Evolutionary conservation across 331 rosid genomes (phyloP).

Genomic region (Acacia pycnantha): DNA sequence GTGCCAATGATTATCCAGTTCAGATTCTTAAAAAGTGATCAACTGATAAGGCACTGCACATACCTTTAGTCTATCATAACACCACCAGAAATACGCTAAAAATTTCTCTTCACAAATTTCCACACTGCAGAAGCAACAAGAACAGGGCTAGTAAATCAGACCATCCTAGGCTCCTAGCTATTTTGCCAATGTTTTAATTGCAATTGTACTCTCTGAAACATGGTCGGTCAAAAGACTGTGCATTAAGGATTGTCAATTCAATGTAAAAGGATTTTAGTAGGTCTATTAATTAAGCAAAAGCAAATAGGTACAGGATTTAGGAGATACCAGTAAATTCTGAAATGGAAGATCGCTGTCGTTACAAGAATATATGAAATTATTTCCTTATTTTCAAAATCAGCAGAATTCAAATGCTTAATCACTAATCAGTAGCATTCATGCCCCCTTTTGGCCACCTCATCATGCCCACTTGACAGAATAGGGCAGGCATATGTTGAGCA

Average conservation of each 20-base stretch:
- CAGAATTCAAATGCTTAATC: slow-evolving; percentile 6
- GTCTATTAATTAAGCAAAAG: slow-evolving; percentile 10
- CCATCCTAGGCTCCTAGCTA: slow-evolving; percentile 28
- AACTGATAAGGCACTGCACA: slow-evolving; percentile 15
- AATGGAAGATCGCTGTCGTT: slow-evolving; percentile 11
- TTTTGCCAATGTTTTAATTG: slow-evolving; percentile 6
- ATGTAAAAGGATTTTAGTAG: slow-evolving; percentile 11
- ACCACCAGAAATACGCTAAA: slow-evolving; percentile 95
- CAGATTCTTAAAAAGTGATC: slow-evolving; percentile 5
- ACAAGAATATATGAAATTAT: neutral
- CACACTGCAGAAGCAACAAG: slow-evolving; percentile 54
- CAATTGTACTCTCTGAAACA: neutral
- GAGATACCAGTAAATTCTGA: neutral
- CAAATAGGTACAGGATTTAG: slow-evolving; percentile 3
- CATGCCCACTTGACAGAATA: neutral
- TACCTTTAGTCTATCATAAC: slow-evolving; percentile 88
- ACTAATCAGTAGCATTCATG: neutral
- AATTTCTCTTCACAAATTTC: slow-evolving; percentile 77
- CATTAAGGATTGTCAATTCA: neutral
- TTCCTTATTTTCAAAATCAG: neutral
- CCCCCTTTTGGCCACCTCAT: neutral
- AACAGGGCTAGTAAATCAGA: slow-evolving; percentile 37
- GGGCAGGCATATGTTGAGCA: neutral
- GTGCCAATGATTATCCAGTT: neutral
- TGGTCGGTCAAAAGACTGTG: neutral